phyloP scores from a whole-genome alignment of 1,139 yeast genomes.

The Zygoascus meyerae region DNA sequence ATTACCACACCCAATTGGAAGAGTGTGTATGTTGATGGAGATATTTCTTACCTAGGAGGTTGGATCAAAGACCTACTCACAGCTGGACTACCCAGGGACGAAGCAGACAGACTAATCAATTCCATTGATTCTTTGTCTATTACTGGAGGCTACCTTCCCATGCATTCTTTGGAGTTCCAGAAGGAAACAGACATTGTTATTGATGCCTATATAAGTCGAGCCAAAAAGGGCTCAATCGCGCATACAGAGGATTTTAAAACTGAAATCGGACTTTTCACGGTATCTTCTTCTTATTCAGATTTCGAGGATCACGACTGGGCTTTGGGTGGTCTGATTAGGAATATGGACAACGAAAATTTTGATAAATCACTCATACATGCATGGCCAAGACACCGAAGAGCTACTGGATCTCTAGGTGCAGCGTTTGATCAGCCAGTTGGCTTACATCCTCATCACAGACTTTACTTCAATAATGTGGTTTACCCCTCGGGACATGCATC shows the following conservation, averaged over 20 bases:
- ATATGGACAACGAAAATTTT: conserved; percentile 17
- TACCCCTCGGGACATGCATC: conserved; percentile 17
- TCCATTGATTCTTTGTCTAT: conserved; percentile 24
- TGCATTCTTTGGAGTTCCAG: conserved; percentile 21
- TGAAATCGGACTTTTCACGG: conserved; percentile 26
- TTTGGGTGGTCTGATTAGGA: conserved; percentile 24
- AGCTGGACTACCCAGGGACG: neutral
- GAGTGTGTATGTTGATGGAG: conserved; percentile 18
- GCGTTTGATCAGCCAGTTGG: conserved; percentile 39
- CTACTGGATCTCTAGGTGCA: conserved; percentile 23
- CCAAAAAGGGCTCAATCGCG: neutral
- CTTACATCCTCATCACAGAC: conserved; percentile 39
- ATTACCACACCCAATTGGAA: conserved; percentile 26
- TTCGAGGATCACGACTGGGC: conserved; percentile 21
- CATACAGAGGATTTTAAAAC: conserved; percentile 14
- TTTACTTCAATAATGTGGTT: conserved; percentile 17
- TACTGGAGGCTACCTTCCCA: conserved; percentile 24
- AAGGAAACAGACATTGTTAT: conserved; percentile 22
- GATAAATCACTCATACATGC: conserved; percentile 24
- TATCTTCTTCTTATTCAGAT: conserved; percentile 15
- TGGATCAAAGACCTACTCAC: neutral
- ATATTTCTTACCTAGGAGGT: neutral
- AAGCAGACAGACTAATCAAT: neutral
- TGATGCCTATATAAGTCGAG: conserved; percentile 22
- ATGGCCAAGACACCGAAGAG: conserved; percentile 21